Evolutionary conservation across 306 rosid species (phyloP), one percentile per base, ranked within the genome.

Genomic region (Glycyrrhiza uralensis): DNA sequence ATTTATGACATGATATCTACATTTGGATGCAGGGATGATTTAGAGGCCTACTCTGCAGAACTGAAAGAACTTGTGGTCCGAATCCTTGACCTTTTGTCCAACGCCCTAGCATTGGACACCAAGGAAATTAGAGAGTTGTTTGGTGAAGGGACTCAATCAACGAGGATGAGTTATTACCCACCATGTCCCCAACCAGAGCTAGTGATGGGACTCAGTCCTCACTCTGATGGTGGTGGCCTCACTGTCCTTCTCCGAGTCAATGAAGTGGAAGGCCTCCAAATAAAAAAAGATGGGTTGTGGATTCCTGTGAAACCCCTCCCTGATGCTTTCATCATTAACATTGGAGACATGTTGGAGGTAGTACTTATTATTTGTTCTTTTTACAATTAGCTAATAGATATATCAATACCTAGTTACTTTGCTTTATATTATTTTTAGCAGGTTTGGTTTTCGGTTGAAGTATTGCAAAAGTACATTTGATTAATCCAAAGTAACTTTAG

Each of bases 261-360:
- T n/a, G n/a, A n/a, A n/a, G n/a, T n/a, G n/a, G n/a, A n/a, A n/a
- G n/a, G n/a, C n/a, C n/a, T n/a, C n/a, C n/a, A n/a, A n/a, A n/a
- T n/a, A n/a, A n/a, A n/a, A n/a, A n/a, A n/a, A n/a, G n/a, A n/a
- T n/a, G n/a, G n/a, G n/a, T n/a, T n/a, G n/a, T n/a, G n/a, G n/a
- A n/a, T n/a, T n/a, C n/a, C n/a, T n/a, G n/a, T n/a, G n/a, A n/a
- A n/a, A n/a, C n/a, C n/a, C n/a, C n/a, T n/a, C n/a, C n/a, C n/a
- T n/a, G n/a, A n/a, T n/a, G n/a, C 45, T 52, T 68, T 80, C 11
- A 23, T 75, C 22, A 66, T 75, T 39, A 80, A 80, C 47, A 13
- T 80, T 26, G 81, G 84, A 62, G 81, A 80, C 28, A 35, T 46
- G 2, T 15, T 80, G 47, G 84, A 74, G 84, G 84, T 80, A 67